phyloP scores from a whole-genome alignment of 371 early-diverging fungal species.

The Cokeromyces recurvatus region DNA sequence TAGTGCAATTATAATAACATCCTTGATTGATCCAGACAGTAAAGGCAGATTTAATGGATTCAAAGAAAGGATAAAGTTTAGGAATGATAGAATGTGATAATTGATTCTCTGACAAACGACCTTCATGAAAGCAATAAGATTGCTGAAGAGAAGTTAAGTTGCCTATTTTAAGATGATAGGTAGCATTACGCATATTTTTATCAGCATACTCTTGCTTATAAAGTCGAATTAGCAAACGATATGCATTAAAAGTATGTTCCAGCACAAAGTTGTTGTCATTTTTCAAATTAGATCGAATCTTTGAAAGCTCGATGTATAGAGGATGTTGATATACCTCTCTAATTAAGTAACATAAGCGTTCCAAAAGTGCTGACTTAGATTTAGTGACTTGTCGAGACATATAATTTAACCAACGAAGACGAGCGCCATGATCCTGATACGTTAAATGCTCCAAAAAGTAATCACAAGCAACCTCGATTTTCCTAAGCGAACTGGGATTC shows the following conservation, averaged over 20 bases:
- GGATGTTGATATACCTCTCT: conserved; percentile 24
- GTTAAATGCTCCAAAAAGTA: conserved; percentile 55
- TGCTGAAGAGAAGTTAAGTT: conserved; percentile 49
- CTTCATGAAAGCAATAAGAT: conserved; percentile 43
- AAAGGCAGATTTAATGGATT: conserved; percentile 24
- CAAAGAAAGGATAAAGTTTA: conserved; percentile 42
- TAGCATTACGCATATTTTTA: conserved; percentile 19
- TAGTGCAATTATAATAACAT: conserved; percentile 13
- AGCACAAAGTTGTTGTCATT: neutral
- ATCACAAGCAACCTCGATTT: conserved; percentile 49
- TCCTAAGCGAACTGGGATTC: conserved; percentile 9
- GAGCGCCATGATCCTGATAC: conserved; percentile 37
- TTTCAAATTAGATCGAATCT: neutral
- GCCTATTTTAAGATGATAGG: conserved; percentile 35
- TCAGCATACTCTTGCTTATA: conserved; percentile 30
- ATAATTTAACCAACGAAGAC: conserved; percentile 50
- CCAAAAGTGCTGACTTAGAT: conserved; percentile 14
- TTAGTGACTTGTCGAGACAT: conserved; percentile 30
- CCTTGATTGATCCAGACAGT: conserved; percentile 31
- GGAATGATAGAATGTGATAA: conserved; percentile 47
- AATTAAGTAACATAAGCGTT: conserved; percentile 27
- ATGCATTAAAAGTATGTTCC: conserved; percentile 19
- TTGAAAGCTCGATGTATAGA: conserved; percentile 16
- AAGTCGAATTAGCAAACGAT: conserved; percentile 29
- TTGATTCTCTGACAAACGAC: conserved; percentile 42